These are phyloP conservation scores for Penstemon eatonii DNA, from an alignment of 257 asterid genomes.

Conservation along the genomic window DNA sequence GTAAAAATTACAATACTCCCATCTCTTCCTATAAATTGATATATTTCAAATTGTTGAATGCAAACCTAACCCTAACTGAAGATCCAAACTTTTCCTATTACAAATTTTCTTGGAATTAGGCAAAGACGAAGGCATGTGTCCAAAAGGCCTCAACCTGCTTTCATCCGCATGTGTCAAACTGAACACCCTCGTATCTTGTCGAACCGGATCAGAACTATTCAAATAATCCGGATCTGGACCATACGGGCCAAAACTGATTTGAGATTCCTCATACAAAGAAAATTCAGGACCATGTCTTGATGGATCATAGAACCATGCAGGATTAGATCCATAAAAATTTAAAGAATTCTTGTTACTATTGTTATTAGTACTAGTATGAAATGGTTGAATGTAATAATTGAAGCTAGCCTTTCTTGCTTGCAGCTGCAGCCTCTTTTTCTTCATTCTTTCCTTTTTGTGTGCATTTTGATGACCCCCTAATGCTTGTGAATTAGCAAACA, in stretches of 20 bases:
- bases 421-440: slow-evolving; percentile 70
- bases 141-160: slow-evolving; percentile 26
- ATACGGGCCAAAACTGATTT: slow-evolving; percentile 52
- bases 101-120: slow-evolving; percentile 40
- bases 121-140: slow-evolving; percentile 29
- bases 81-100: slow-evolving; percentile 57
- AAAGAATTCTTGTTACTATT: slow-evolving; percentile 14
- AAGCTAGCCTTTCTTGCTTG: slow-evolving; percentile 78
- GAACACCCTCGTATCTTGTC: slow-evolving; percentile 36
- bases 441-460: slow-evolving; percentile 91
- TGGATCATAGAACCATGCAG: slow-evolving; percentile 59
- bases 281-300: slow-evolving; percentile 33
- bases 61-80: slow-evolving; percentile 70
- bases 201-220: slow-evolving; percentile 13
- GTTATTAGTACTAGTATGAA: slow-evolving; percentile 24
- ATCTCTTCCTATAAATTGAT: background rate
- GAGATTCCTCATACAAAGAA: slow-evolving; percentile 49
- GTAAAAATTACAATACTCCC: background rate
- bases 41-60: slow-evolving; percentile 42
- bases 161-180: slow-evolving; percentile 43
- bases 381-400: slow-evolving; percentile 65
- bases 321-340: slow-evolving; percentile 29
- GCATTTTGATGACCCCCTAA: slow-evolving; percentile 98
- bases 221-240: slow-evolving; percentile 25
- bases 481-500: slow-evolving; percentile 82